Evolutionary conservation across 331 rosid genomes (phyloP).

Genomic region (Cydonia oblonga): DNA sequence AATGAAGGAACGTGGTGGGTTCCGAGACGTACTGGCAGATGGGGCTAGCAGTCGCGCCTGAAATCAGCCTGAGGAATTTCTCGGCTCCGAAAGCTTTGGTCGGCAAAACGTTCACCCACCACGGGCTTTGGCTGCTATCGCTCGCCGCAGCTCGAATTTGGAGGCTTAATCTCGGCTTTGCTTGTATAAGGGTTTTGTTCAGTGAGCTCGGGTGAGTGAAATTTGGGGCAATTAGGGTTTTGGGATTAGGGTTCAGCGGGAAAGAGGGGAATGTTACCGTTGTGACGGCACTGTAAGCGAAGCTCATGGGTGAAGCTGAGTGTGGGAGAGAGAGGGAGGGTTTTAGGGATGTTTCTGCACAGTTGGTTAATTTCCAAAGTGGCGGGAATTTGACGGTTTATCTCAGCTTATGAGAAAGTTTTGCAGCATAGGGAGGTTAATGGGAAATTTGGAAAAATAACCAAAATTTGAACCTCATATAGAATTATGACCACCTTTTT

Average conservation of each 20-base stretch:
- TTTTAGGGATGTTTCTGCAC: not conserved
- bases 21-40: constrained; percentile 80
- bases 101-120: constrained; percentile 64
- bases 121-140: constrained; percentile 22
- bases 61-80: constrained; percentile 57
- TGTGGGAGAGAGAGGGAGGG: not conserved
- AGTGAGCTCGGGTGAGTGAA: not conserved
- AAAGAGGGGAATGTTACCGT: constrained; percentile 16
- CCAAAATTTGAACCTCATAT: too few relatives aligned
- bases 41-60: constrained; percentile 90
- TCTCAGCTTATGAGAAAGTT: not conserved
- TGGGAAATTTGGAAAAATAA: too few relatives aligned
- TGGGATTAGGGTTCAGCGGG: constrained; percentile 4
- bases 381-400: constrained; percentile 19
- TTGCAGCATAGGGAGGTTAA: too few relatives aligned
- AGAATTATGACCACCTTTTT: too few relatives aligned
- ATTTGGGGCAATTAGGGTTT: constrained; percentile 19
- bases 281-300: constrained; percentile 30
- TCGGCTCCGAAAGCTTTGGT: constrained; percentile 55
- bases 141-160: constrained; percentile 44
- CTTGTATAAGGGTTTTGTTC: constrained; percentile 14
- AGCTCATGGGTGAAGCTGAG: constrained; percentile 32
- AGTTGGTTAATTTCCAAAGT: not conserved
- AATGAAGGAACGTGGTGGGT: constrained; percentile 80
- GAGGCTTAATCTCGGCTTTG: constrained; percentile 2